Evolutionary conservation across 1,284 basidiomycete species (phyloP), one percentile per base, ranked within the genome.

Genomic region (Sanghuangporus baumii): DNA sequence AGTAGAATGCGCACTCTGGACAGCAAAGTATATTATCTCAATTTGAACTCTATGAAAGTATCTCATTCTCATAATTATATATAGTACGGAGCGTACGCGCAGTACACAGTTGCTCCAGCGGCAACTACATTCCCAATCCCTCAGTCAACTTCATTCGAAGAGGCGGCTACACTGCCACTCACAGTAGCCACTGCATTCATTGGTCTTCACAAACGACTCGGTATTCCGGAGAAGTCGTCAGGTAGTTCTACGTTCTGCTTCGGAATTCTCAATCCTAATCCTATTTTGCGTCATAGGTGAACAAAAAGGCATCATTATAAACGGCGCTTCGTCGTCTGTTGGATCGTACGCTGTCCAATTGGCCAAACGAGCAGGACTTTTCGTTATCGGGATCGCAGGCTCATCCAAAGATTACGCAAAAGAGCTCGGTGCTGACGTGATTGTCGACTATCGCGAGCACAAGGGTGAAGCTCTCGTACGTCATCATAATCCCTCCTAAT

Each of bases 271-370:
- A n/a, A 23, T 31, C 3, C 26, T 31, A 31, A 31, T 31, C 26
- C 16, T n/a, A 7, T 6, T 54, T 37, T 37, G 52, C 18, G 52
- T 18, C 16, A 54, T 37, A 58, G 57, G 47, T 16, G 43, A 46
- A 3, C 57, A 58, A 36, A 46, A 67, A 38, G 66, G 67, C 0
- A 62, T 75, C n/a, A 67, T 74, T 38, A 66, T 75, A 18, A 74
- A 71, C 65, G 74, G 74, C 6, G 74, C 72, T 0, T 67, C 69
- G 23, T 70, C 72, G 0, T 71, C 70, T 6, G 73, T 75, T 31
- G 75, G 75, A 5, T 67, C 68, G 11, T 75, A 69, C 62, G 74
- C 70, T 6, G 67, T 69, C 20, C 75, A 76, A 65, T 69, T 76
- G 3, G 71, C 73, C 52, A 73, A 73, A 60, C 67, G 66, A n/a